Percentiles rank a stretch among this genome's conserved stretches.
Evolutionary conservation across 2,329 filamentous ascomycete genomes (phyloP).

Genomic region (Dothiorella sarmentorum): DNA sequence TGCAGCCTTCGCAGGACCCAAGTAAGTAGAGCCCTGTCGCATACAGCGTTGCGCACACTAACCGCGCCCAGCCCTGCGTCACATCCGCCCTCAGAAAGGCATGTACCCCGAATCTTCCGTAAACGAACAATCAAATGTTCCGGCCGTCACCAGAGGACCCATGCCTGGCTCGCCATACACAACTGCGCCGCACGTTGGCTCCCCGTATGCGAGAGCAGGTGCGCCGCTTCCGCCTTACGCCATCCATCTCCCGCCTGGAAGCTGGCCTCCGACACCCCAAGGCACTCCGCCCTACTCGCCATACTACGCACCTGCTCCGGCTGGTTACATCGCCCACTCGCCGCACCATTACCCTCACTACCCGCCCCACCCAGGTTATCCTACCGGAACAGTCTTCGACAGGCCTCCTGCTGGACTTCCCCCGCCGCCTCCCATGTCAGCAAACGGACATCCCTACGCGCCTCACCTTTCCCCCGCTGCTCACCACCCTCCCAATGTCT

Average conservation of each 20-base stretch:
- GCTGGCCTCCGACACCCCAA: conserved; percentile 40
- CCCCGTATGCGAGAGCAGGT: conserved; percentile 45
- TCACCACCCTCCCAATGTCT: conserved; percentile 35
- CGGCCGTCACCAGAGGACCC: conserved; percentile 73
- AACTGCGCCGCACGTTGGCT: conserved; percentile 52
- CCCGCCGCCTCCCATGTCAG: conserved; percentile 35
- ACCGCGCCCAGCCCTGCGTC: conserved; percentile 54
- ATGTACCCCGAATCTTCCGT: conserved; percentile 97
- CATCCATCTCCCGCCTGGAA: conserved; percentile 39
- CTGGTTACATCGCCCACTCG: conserved; percentile 16
- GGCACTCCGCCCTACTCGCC: conserved; percentile 43
- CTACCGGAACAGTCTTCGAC: conserved; percentile 34
- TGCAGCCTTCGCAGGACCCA: conserved; percentile 78
- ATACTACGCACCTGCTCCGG: conserved; percentile 24
- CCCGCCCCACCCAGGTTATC: conserved; percentile 9
- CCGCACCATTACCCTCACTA: conserved; percentile 11
- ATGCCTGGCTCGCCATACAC: conserved; percentile 58
- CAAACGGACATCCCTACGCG: conserved; percentile 32
- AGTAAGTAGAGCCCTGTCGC: conserved; percentile 20
- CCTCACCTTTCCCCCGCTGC: conserved; percentile 23
- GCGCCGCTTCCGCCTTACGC: conserved; percentile 41
- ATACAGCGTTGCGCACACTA: background rate
- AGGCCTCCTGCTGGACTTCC: conserved; percentile 38
- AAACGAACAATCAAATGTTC: conserved; percentile 76
- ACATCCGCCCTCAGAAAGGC: conserved; percentile 84